Percentiles rank a stretch among this genome's conserved stretches.
phyloP scores from a whole-genome alignment of 768 basidiomycete genomes.

The Tulasnella calospora region DNA sequence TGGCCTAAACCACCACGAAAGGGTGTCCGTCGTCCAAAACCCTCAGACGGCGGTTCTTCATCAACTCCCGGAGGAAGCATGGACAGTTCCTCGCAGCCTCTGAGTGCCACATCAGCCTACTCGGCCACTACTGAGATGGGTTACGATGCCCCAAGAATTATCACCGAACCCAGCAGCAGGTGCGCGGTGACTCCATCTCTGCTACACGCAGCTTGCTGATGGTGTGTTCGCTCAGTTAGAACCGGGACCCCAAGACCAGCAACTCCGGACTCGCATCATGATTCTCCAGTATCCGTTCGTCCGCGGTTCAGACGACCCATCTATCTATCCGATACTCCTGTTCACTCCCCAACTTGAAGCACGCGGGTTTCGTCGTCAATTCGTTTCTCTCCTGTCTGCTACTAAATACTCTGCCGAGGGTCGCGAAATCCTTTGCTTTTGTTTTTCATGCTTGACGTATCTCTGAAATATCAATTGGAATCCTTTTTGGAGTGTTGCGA shows the following conservation, averaged over 20 bases:
- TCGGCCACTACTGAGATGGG: neutral
- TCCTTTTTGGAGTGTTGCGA: neutral
- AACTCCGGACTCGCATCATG: slow-evolving; percentile 2
- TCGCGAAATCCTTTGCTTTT: neutral
- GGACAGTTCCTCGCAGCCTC: neutral
- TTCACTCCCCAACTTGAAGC: neutral
- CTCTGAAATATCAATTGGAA: neutral
- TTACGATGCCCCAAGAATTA: neutral
- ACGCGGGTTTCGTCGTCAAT: neutral
- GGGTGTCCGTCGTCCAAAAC: slow-evolving; percentile 12
- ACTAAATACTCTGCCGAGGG: neutral
- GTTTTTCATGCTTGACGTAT: neutral
- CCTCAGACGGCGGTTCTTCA: neutral
- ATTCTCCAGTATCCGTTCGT: slow-evolving; percentile 22
- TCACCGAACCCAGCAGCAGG: neutral
- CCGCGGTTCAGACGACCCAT: slow-evolving; percentile 15
- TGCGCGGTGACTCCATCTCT: neutral
- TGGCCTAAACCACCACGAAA: slow-evolving; percentile 34
- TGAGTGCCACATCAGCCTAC: neutral
- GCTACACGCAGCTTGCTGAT: neutral
- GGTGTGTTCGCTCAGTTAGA: slow-evolving; percentile 14
- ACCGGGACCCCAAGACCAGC: slow-evolving; percentile 4
- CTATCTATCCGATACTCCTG: slow-evolving; percentile 9
- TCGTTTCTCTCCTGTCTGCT: slow-evolving; percentile 18
- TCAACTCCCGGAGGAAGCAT: neutral